Evolutionary conservation across 2,329 filamentous ascomycete genomes (phyloP).

Genomic region (Colletotrichum trifolii): DNA sequence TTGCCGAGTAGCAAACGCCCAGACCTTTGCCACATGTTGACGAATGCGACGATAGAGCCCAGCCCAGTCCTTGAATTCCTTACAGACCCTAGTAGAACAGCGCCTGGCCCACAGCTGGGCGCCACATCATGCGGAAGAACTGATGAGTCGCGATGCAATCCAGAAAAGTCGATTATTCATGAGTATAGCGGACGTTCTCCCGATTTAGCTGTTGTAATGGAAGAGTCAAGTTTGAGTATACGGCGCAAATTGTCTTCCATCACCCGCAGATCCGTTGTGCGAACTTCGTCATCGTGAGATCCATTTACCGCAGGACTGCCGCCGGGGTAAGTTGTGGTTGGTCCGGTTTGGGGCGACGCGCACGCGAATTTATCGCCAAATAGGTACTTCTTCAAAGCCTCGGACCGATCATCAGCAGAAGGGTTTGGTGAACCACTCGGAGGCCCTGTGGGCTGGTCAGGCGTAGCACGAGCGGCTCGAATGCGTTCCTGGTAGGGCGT

Average conservation of each 20-base stretch:
- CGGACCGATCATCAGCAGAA: slow-evolving; percentile 48
- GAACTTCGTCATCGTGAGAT: slow-evolving; percentile 26
- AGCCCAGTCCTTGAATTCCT: neutral
- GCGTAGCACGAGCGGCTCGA: slow-evolving; percentile 59
- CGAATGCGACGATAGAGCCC: no score
- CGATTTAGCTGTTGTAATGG: slow-evolving; percentile 39
- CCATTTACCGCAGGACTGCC: slow-evolving; percentile 15
- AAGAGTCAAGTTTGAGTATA: slow-evolving; percentile 57
- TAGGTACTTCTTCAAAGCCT: slow-evolving; percentile 68
- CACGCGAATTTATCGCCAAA: slow-evolving; percentile 54
- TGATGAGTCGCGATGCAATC: neutral
- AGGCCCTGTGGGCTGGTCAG: slow-evolving; percentile 27
- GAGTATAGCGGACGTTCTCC: slow-evolving; percentile 31
- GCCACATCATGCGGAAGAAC: neutral
- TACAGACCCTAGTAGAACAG: neutral
- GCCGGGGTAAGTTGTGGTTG: slow-evolving; percentile 11
- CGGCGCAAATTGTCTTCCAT: slow-evolving; percentile 67
- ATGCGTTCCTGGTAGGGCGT: slow-evolving; percentile 73
- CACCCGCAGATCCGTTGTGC: slow-evolving; percentile 53
- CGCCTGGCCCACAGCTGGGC: neutral
- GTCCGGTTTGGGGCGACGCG: slow-evolving; percentile 21
- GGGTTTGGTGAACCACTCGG: slow-evolving; percentile 21
- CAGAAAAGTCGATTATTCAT: neutral
- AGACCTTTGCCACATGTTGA: slow-evolving; percentile 20
- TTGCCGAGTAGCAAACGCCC: slow-evolving; percentile 25